Evolutionary conservation across 768 basidiomycete genomes (phyloP), one percentile per base, ranked within the genome.

Genomic region (Mycena venus): DNA sequence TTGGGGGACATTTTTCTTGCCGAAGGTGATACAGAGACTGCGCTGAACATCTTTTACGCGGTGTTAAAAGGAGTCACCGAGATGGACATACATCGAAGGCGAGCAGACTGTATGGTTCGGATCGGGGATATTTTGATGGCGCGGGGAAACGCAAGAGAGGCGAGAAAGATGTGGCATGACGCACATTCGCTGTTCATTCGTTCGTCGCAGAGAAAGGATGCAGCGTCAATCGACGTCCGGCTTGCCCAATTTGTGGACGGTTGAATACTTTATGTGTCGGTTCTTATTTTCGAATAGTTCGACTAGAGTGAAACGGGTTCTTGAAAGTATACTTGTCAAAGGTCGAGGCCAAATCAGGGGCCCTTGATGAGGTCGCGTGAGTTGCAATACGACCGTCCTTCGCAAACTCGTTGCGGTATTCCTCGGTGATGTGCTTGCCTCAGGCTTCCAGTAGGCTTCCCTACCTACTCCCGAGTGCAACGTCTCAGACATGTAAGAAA

Each of bases 81-180:
- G 36, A 53, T 70, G 60, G 69, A 62, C 17, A 38, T 62, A 11
- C 60, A 70, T 29, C 59, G 40, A 10, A 34, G 51, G 3, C 36
- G 60, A 10, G 68, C 68, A 3, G 59, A 70, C 19, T 70, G 59
- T 29, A 62, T 70, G 68, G 23, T 11, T 12, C 32, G 59, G 23
- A 51, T 70, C 12, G 49, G 68, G 3, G 36, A 70, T 47, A 61
- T 70, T 31, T 27, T 53, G 2, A 53, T 55, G 23, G n/a, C 17
- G 59, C 44, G 17, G 23, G 49, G 49, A 38, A 17, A 70, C 21
- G 2, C 12, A 12, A 17, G 1, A 6, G 34, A 29, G 19, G 68
- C 68, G 34, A 36, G 23, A 17, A 38, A 34, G n/a, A 51, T 61
- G 58, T 70, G 68, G 68, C 15, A 27, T 19, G 47, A 49, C 4